Base-by-base conservation (phyloP, 148 eudicot species). In the Hydrangea macrophylla region DNA sequence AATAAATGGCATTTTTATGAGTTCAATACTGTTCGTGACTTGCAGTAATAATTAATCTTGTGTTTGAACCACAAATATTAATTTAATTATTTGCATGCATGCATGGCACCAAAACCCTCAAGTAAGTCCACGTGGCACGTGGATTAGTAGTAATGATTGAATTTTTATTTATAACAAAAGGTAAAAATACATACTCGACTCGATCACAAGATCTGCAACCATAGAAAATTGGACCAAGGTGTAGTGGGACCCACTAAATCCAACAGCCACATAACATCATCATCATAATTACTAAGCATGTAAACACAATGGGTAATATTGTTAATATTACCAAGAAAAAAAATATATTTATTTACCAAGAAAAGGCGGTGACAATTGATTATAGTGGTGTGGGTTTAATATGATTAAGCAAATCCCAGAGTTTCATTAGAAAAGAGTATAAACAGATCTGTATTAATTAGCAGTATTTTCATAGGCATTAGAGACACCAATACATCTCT, bases 241-340 rank as follows among this genome's bases (percentile, higher is more conserved):
- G n/a, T n/a, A n/a, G n/a, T 5, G 64, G 81, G 81, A 22, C 84
- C 85, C 83, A 78, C 82, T 35, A 58, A 76, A 84, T 78, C 83
- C 65, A 67, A 64, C 64, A 60, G 68, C 65, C 81, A 66, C 75
- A 55, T 63, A 51, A 42, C 68, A 64, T 33, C 74, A 72, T 79
- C 51, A 67, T 79, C 74, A 72, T 79, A 40, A 67, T 79, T 68
- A 33, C 12, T 20, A 26, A 24, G 57, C 68, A 68, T 32, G 35
- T 37, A 45, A n/a, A n/a, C n/a, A 28, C 39, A 30, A 4, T 28
- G 57, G 9, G 24, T 5, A 42, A 1, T 42, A 11, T 42, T 42
- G 48, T 42, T 1, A 11, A 3, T 42, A 37, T 37, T 0, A 37
- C 18, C 15, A 33, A 1, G 42, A 31, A 26, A 60, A 24, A 13